These are phyloP conservation scores for Naganishia antarctica DNA, from an alignment of 768 basidiomycete genomes.

Conservation along the genomic window DNA sequence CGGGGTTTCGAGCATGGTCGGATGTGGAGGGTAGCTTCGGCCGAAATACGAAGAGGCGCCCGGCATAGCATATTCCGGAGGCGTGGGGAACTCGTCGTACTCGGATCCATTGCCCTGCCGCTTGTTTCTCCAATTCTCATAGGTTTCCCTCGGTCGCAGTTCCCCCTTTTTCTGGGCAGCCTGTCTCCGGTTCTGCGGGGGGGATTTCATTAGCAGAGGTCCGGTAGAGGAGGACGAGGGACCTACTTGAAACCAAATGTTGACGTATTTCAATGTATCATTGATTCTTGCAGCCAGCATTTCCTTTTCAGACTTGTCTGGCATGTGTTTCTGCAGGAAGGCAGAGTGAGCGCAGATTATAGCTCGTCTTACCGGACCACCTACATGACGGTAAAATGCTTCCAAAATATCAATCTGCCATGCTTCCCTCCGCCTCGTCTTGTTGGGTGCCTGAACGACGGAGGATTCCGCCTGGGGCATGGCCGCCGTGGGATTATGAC, in stretches of 20 bases:
- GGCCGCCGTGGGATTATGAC: conserved; percentile 1
- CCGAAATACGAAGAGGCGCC: conserved; percentile 3
- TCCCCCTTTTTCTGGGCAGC: conserved; percentile 17
- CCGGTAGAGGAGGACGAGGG: too few species aligned
- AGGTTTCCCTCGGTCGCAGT: conserved; percentile 10
- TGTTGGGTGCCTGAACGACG: neutral
- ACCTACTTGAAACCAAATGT: conserved; percentile 18
- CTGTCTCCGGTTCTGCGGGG: conserved; percentile 4
- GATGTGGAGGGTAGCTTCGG: conserved; percentile 3
- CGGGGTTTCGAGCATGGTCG: conserved; percentile 8
- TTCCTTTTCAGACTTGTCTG: conserved; percentile 10
- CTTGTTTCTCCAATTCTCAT: neutral
- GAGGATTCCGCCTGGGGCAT: neutral
- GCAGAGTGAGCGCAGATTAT: neutral
- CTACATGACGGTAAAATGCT: conserved; percentile 17
- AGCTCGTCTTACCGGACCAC: neutral
- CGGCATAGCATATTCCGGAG: conserved; percentile 8
- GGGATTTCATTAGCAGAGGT: neutral
- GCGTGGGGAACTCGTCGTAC: neutral
- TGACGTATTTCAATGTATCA: conserved; percentile 20
- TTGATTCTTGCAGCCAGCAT: conserved; percentile 9
- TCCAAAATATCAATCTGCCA: conserved; percentile 18
- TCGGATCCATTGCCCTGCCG: neutral
- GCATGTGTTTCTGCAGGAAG: conserved; percentile 12
- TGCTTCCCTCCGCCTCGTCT: conserved; percentile 17